phyloP scores from a whole-genome alignment of 176 grass and related monocot species.

The Eremochloa ophiuroides region DNA sequence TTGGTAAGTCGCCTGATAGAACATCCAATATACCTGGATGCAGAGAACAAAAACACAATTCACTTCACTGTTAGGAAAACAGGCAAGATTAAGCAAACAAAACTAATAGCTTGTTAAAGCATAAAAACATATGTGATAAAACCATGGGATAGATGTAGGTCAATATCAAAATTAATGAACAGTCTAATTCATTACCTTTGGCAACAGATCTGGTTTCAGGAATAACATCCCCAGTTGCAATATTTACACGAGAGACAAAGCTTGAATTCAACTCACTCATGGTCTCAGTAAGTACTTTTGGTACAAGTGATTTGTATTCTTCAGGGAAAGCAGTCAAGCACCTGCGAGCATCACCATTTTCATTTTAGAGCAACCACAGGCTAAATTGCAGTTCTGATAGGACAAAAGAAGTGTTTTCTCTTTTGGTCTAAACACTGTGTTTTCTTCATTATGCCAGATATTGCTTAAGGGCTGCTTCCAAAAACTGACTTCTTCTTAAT shows the following conservation, averaged over 20 bases:
- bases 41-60: constrained; percentile 24
- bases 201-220: constrained; percentile 88
- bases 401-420: neutral
- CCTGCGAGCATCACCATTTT: constrained; percentile 48
- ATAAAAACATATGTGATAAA: constrained; percentile 2
- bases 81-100: neutral
- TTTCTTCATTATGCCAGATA: neutral
- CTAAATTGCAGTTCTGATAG: neutral
- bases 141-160: neutral
- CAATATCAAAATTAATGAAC: neutral
- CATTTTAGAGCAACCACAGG: neutral
- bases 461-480: neutral
- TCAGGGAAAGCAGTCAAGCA: constrained; percentile 89
- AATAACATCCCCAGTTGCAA: constrained; percentile 95
- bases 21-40: constrained; percentile 89
- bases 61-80: neutral
- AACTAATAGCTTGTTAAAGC: constrained; percentile 6
- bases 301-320: constrained; percentile 88
- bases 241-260: constrained; percentile 79
- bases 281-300: constrained; percentile 79
- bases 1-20: constrained; percentile 89
- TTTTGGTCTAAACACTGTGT: neutral
- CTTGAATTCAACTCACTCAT: constrained; percentile 80
- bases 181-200: constrained; percentile 65
- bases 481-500: neutral